Conservation (phyloP, 768 basidiomycete genomes). For the Austroboletus festivus region DNA sequence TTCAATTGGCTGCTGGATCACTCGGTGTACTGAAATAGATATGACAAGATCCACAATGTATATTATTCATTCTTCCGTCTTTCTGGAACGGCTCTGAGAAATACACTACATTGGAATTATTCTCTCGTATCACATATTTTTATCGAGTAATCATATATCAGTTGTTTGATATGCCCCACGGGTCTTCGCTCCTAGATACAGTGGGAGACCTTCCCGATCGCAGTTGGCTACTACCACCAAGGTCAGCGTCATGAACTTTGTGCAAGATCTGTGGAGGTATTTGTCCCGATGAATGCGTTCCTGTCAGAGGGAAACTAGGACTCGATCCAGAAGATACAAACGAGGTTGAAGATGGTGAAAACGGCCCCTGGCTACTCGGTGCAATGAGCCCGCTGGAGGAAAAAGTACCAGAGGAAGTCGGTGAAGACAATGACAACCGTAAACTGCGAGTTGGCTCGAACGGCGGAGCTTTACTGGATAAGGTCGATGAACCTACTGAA, state of each 20-base stretch:
- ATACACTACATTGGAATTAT: neutral
- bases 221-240: constrained; percentile 2
- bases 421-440: constrained; percentile 22
- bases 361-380: constrained; percentile 16
- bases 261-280: constrained; percentile 7
- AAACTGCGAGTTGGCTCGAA: constrained; percentile 47
- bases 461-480: constrained; percentile 53
- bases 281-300: constrained; percentile 15
- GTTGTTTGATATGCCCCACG: constrained; percentile 10
- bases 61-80: too few relatives aligned
- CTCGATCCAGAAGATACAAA: constrained; percentile 9
- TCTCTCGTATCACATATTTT: neutral
- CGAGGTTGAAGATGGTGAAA: constrained; percentile 14
- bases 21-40: too few relatives aligned
- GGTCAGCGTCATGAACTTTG: constrained; percentile 6
- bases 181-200: constrained; percentile 14
- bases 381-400: constrained; percentile 11
- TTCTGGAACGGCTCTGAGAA: too few relatives aligned
- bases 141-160: constrained; percentile 4
- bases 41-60: too few relatives aligned
- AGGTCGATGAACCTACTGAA: constrained; percentile 34
- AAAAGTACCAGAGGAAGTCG: constrained; percentile 15
- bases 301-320: constrained; percentile 11
- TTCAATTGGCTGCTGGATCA: too few relatives aligned
- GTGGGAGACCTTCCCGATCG: constrained; percentile 12